A percentile compares a stretch with the other conserved stretches of the same genome.
These are phyloP conservation scores for Blepharisma japonicum DNA, from an alignment of 73 alveolate genomes.

Conservation along the genomic window DNA sequence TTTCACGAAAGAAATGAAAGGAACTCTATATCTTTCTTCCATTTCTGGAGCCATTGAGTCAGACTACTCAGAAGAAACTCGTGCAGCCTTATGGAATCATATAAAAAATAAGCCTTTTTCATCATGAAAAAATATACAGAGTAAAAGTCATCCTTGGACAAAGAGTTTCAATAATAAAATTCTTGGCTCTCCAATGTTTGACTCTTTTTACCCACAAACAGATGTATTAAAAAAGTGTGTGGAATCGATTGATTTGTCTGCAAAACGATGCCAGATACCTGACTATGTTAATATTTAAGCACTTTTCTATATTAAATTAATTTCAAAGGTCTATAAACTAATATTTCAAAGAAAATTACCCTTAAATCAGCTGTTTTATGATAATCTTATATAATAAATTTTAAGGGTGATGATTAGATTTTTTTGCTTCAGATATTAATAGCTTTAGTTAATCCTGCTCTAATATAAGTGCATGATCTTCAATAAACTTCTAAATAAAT, in stretches of 20 bases:
- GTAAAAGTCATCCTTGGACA: neutral
- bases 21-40: slow-evolving; percentile 86
- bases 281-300: too few species aligned
- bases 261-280: neutral
- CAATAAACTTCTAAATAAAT: too few species aligned
- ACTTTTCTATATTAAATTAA: too few species aligned
- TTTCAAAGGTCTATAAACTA: too few species aligned
- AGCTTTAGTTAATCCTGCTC: too few species aligned
- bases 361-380: too few species aligned
- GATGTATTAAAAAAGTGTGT: neutral
- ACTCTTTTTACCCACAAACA: neutral
- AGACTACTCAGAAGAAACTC: neutral
- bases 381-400: too few species aligned
- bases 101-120: neutral
- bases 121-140: neutral
- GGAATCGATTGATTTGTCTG: neutral
- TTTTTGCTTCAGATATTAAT: too few species aligned
- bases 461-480: too few species aligned
- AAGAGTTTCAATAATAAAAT: neutral
- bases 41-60: slow-evolving; percentile 37
- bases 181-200: slow-evolving; percentile 27
- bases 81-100: neutral
- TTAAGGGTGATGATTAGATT: too few species aligned
- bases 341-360: too few species aligned
- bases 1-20: slow-evolving; percentile 74